Conservation (phyloP, 768 basidiomycete genomes). For the Holtermanniella nyarrowii region DNA sequence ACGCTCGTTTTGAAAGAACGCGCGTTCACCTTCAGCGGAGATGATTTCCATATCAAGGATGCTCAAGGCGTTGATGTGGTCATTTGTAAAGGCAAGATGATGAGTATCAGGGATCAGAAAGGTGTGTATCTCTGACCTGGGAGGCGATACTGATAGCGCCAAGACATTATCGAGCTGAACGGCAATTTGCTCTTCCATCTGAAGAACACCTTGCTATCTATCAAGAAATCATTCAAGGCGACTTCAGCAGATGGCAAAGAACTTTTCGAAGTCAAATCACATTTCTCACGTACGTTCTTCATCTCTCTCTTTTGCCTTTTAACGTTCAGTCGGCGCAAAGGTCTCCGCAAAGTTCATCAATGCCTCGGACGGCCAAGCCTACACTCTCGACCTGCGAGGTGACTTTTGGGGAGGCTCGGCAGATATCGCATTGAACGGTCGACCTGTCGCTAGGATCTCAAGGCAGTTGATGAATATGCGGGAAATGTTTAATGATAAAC, state of each 20-base stretch:
- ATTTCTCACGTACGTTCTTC: not conserved
- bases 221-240: constrained; percentile 26
- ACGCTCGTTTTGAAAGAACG: constrained; percentile 37
- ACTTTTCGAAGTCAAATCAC: constrained; percentile 22
- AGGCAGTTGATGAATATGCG: constrained; percentile 29
- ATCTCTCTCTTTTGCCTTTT: not conserved
- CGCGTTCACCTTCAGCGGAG: constrained; percentile 35
- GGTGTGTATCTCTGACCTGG: constrained; percentile 13
- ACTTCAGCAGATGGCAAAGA: constrained; percentile 19
- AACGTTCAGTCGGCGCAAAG: constrained; percentile 27
- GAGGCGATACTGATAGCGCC: not conserved
- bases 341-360: constrained; percentile 37
- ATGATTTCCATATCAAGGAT: constrained; percentile 38
- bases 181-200: constrained; percentile 34
- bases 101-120: constrained; percentile 35
- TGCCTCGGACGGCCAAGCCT: constrained; percentile 17
- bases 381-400: constrained; percentile 28
- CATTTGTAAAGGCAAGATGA: constrained; percentile 26
- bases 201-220: constrained; percentile 29
- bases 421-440: constrained; percentile 23
- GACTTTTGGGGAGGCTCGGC: constrained; percentile 37
- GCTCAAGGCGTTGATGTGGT: constrained; percentile 24
- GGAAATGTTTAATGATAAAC: constrained; percentile 32
- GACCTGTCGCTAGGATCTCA: constrained; percentile 35
- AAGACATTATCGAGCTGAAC: constrained; percentile 34